Percentiles rank a stretch among this genome's conserved stretches.
phyloP scores from a whole-genome alignment of 345 rosid species.

The Linum usitatissimum region DNA sequence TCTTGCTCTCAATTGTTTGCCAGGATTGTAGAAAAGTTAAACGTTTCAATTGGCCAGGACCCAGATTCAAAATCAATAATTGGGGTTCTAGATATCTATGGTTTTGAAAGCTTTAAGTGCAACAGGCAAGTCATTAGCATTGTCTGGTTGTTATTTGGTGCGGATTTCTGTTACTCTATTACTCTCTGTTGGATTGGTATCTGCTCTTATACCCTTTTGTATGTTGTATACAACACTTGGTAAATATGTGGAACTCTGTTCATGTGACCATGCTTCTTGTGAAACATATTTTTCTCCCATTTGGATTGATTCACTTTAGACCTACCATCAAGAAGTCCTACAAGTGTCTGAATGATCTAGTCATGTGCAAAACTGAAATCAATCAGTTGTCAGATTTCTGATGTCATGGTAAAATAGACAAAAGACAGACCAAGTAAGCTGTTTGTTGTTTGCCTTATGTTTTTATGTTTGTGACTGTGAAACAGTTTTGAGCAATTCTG shows the following conservation, averaged over 20 bases:
- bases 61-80: conserved; percentile 6
- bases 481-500: conserved; percentile 10
- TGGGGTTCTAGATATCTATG: conserved; percentile 9
- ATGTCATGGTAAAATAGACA: too few relatives aligned
- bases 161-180: not conserved
- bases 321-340: too few relatives aligned
- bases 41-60: conserved; percentile 7
- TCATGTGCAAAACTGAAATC: too few relatives aligned
- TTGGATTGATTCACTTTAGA: too few relatives aligned
- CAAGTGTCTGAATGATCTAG: too few relatives aligned
- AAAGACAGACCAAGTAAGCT: too few relatives aligned
- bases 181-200: not conserved
- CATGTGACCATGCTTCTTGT: too few relatives aligned
- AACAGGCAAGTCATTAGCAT: conserved; percentile 1
- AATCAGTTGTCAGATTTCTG: too few relatives aligned
- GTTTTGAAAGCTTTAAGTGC: conserved; percentile 9
- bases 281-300: too few relatives aligned
- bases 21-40: conserved; percentile 10
- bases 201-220: not conserved
- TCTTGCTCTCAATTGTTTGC: not conserved
- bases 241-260: too few relatives aligned
- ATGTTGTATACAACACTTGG: not conserved
- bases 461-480: not conserved
- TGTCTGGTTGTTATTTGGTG: not conserved
- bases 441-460: not conserved